Base-by-base conservation (phyloP, 1,284 basidiomycete genomes). In the Ustilago crameri region DNA sequence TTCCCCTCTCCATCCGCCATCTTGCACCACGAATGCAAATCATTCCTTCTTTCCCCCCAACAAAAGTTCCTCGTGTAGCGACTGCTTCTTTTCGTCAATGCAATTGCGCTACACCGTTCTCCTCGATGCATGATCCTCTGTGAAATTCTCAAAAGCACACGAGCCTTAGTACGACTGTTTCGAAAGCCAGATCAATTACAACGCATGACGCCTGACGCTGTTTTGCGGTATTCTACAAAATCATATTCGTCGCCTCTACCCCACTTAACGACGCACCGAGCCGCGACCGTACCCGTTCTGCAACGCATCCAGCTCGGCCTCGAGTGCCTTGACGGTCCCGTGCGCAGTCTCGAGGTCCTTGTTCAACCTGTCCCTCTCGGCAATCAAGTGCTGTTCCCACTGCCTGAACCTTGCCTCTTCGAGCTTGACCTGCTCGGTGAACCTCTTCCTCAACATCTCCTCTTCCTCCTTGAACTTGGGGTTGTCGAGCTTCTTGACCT, bases 401-500 rank as follows among this genome's bases (percentile, higher is more conserved):
- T 98, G 94, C 83, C 96, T 90, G 89, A 99, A 99, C 66, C 96
- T 88, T 12, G 92, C 88, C 84, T 99, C 95, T 87, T 99, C 95
- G 64, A 94, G 87, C 88, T 99, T 99, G 88, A 99, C 96, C 87
- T 98, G 95, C 85, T 99, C 96, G 32, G 95, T 99, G 86, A 99
- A 99, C 67, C 94, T 89, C 88, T 95, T 97, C 81, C 95, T 88
- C 71, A 98, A 88, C 49, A 90, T 87, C 85, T 99, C 95, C 84
- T 99, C 95, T 85, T 99, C 95, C 85, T 98, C 96, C 87, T 95
- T 95, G 90, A 96, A 99, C 86, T 98, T 98, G 80, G 96, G 96
- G 86, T 98, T 99, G 86, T 98, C 95, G 75, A 95, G 87, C 87
- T 97, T 98, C 89, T 94, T 95, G 79, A 96, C 93, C 87, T 98